Evolutionary conservation across 1,284 basidiomycete species (phyloP), one percentile per base, ranked within the genome.

Genomic region (Mrakiaceae sp.): DNA sequence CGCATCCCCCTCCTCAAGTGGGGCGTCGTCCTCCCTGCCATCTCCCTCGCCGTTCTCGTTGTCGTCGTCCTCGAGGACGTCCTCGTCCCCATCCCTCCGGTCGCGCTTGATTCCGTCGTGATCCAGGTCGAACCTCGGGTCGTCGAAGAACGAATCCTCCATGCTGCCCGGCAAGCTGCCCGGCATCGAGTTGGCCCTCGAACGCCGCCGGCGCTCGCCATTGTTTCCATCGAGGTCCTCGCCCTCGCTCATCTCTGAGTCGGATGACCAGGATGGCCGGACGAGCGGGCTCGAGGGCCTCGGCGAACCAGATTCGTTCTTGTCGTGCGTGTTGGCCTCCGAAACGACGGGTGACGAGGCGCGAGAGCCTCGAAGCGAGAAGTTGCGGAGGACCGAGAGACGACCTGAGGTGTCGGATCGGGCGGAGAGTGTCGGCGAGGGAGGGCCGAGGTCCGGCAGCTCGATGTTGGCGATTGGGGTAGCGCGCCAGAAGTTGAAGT

Each of bases 401-500:
- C 89, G 78, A 68, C 84, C 85, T 0, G 87, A 88, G 1, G 83
- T 84, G 71, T 97, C 94, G 0, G 90, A 94, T 1, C 90, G 84
- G 2, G 95, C 94, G 61, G 89, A 93, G 46, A 98, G 81, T 0
- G 94, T 87, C 0, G 94, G 94, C 0, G 91, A 95, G 3, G 90
- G 90, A 2, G 92, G 92, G 0, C 86, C 79, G n/a, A 98, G 76
- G 73, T 97, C 93, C 0, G 95, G 95, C 1, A 98, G 79, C 11
- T 86, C 80, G 67, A 89, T 85, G 3, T 91, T 87, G 11, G 72
- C 61, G 58, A 82, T 81, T 8, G 95, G 78, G 0, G 90, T 85
- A 0, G 83, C 72, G 68, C 92, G 87, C 96, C 96, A 99, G 74
- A 85, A 99, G 74, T 96, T 98, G 80, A 97, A 95, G 75, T 98